These are phyloP conservation scores for Talaromyces ruber DNA, from an alignment of 495 filamentous ascomycete species.

Conservation along the genomic window DNA sequence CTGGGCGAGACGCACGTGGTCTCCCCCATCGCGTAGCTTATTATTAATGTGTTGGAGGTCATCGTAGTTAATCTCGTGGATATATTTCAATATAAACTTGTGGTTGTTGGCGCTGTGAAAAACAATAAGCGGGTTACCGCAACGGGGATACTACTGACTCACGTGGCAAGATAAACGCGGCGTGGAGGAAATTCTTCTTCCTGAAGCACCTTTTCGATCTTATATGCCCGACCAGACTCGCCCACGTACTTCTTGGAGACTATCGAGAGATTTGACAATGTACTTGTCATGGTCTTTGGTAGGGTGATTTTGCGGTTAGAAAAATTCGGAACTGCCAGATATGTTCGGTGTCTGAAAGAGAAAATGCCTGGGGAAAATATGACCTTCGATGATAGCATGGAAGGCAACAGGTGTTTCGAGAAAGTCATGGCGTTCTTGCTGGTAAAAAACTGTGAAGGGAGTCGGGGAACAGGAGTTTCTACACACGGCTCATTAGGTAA, in stretches of 20 bases:
- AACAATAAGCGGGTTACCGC: constrained; percentile 9
- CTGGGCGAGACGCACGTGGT: constrained; percentile 20
- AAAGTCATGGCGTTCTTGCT: background rate
- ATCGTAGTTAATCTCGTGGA: constrained; percentile 29
- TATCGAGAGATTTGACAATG: background rate
- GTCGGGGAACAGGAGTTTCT: background rate
- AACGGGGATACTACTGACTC: constrained; percentile 4
- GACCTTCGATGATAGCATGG: background rate
- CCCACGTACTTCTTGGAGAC: constrained; percentile 3
- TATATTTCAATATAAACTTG: constrained; percentile 33
- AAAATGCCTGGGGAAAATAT: background rate
- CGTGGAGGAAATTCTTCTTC: constrained; percentile 13
- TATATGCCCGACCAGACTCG: constrained; percentile 25
- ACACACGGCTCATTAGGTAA: background rate
- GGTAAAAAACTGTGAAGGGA: background rate
- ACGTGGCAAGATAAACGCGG: constrained; percentile 17
- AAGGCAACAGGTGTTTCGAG: background rate
- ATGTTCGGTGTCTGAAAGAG: background rate
- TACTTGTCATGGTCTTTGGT: background rate
- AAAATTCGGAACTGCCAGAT: background rate
- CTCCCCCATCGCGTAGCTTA: constrained; percentile 22
- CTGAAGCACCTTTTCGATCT: constrained; percentile 22
- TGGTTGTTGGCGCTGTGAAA: constrained; percentile 22
- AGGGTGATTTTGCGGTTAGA: background rate
- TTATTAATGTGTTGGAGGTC: constrained; percentile 29